Base-by-base conservation (phyloP, 2,329 filamentous ascomycete species). In the Chrysoporthe cubensis region DNA sequence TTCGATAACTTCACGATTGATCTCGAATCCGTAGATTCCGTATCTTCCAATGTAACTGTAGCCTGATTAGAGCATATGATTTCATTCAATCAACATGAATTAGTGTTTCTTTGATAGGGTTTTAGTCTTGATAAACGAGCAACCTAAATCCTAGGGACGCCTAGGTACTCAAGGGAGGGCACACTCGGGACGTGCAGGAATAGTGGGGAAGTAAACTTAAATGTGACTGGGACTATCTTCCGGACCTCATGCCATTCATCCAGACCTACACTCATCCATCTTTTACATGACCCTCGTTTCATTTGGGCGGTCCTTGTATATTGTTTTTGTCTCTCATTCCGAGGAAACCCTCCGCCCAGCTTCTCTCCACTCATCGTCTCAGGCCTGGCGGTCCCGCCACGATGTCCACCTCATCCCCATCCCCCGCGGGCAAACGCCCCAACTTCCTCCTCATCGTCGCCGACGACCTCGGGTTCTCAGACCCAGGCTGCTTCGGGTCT, bases 401-500 rank as follows among this genome's bases (percentile, higher is more conserved):
- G 13, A 60, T 60, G 37, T 13, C 42, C 9, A 44, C 54, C 32
- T 3, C 50, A 46, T 32, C 56, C 34, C 18, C 57, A 21, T 32
- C 42, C 14, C 7, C 34, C 40, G 7, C 43, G 40, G 16, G 37
- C 40, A 60, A 32, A 32, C 62, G 66, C 34, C 80, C 80, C 42
- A 83, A 84, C 71, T 82, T 84, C 73, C 78, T 84, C 18, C 75
- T 84, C 68, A 80, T 84, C 26, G 76, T 82, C 8, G 80, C 79
- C 4, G 80, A 82, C 69, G 80, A 82, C 66, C 74, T 83, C 4
- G 80, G 80, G 3, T 82, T 81, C 72, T 80, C 77, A 66, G 82
- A 84, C 71, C 77, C 81, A n/a, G 77, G 77, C 52, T 80, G 77
- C 70, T 88, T 87, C 71, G 86, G 87, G 65, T 82, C 84, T 70